phyloP scores from a whole-genome alignment of 192 early-diverging fungal genomes.

The Podila epigama region DNA sequence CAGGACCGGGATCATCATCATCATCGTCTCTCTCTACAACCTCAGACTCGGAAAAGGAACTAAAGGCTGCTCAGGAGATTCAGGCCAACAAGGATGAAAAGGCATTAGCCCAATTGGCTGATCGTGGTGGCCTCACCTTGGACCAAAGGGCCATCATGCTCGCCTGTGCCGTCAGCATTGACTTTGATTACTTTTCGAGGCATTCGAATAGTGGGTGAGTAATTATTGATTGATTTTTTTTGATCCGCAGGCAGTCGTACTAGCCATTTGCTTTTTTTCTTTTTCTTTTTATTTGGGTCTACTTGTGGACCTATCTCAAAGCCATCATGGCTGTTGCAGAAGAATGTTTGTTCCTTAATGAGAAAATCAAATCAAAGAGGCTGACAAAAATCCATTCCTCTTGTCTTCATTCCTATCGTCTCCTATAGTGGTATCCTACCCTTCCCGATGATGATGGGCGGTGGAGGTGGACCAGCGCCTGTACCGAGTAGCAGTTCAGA shows the following conservation, averaged over 20 bases:
- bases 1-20: neutral
- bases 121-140: constrained; percentile 61
- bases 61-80: constrained; percentile 13
- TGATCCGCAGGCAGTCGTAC: constrained; percentile 16
- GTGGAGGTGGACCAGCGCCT: constrained; percentile 46
- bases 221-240: neutral
- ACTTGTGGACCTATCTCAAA: neutral
- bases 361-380: too few relatives aligned
- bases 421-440: constrained; percentile 47
- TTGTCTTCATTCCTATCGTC: neutral
- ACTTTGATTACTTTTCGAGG: constrained; percentile 88
- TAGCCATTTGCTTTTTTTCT: constrained; percentile 2
- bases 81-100: constrained; percentile 28
- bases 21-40: neutral
- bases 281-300: neutral
- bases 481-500: constrained; percentile 25
- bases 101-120: constrained; percentile 30
- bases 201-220: constrained; percentile 64
- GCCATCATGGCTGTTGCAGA: neutral
- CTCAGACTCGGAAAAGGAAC: constrained; percentile 4
- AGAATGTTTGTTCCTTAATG: neutral
- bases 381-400: neutral
- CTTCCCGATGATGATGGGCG: constrained; percentile 54
- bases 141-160: constrained; percentile 85
- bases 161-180: constrained; percentile 84